A percentile compares a stretch with the other conserved stretches of the same genome.
Evolutionary conservation across 2,329 filamentous ascomycete genomes (phyloP).

Genomic region (Orbilia javanica): DNA sequence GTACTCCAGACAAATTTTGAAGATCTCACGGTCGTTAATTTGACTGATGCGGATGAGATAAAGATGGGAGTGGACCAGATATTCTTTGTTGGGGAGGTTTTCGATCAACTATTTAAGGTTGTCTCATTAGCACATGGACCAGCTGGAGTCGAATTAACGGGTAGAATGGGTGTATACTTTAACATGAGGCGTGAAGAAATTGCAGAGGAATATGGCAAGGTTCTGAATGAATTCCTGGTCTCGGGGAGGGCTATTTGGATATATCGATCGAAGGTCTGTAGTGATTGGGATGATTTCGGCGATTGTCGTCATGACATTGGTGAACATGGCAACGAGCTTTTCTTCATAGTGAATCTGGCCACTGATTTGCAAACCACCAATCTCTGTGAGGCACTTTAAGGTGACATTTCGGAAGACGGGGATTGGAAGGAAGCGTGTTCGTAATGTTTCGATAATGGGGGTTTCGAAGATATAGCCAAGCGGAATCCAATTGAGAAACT

Average conservation of each 20-base stretch:
- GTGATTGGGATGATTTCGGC: conserved; percentile 91
- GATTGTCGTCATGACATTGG: conserved; percentile 91
- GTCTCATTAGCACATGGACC: background rate
- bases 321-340: conserved; percentile 98
- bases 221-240: conserved; percentile 99
- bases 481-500: conserved; percentile 99
- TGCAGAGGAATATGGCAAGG: conserved; percentile 92
- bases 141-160: background rate
- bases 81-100: conserved; percentile 93
- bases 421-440: conserved; percentile 89
- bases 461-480: conserved; percentile 99
- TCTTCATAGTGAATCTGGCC: conserved; percentile 84
- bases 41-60: conserved; percentile 98
- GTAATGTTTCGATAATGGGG: conserved; percentile 90
- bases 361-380: conserved; percentile 90
- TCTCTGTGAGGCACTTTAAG: conserved; percentile 95
- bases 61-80: conserved; percentile 94
- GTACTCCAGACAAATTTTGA: conserved; percentile 99
- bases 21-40: conserved; percentile 98
- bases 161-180: conserved; percentile 70
- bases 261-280: conserved; percentile 90
- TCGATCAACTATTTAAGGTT: conserved; percentile 80
- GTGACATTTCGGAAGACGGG: conserved; percentile 98
- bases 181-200: conserved; percentile 95
- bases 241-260: conserved; percentile 87